Base-by-base conservation (phyloP, 805 yeast species). In the Candida qinlingensis region DNA sequence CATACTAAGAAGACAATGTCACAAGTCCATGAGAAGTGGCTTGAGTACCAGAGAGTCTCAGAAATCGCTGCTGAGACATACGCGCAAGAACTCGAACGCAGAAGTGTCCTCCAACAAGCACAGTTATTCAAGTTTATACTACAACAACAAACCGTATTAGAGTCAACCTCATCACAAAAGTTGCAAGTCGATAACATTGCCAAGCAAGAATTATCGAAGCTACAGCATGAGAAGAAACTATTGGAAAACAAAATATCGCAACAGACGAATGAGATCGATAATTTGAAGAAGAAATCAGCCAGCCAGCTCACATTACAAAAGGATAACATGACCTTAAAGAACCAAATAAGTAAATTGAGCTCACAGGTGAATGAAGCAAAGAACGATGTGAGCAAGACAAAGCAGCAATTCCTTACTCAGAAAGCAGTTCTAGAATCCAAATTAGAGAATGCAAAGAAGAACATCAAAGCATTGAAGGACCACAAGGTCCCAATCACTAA, bases 351-450 rank as follows among this genome's bases (percentile, higher is more conserved):
- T 12, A 66, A 61, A 47, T 44, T 71, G 30, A 67, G 63, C n/a
- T 44, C 62, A 4, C 70, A 69, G 37, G 33, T 69, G 5, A 64
- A 61, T 29, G 54, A 54, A 10, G 46, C 65, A 8, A 61, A 58
- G 31, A 59, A 57, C 36, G 65, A 66, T 34, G 58, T 63, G n/a
- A 68, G 64, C 19, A 58, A 53, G 25, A 50, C 62, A 31, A 61
- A 59, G 43, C 66, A 65, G 41, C 50, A 60, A n/a, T 66, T 64
- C n/a, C 63, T 61, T 31, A 54, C 66, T 1, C 66, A 63, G 34
- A 67, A 56, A 46, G 69, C 70, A 0, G 60, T 66, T 12, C 56
- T 64, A 41, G 71, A 68, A 47, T 58, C 68, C 6, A 68, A 68
- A 45, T 39, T 69, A 9, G 67, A 65, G 10, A 65, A 58, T 42